Conservation (phyloP, 495 filamentous ascomycete species). For the Penicillium coprophilum region DNA sequence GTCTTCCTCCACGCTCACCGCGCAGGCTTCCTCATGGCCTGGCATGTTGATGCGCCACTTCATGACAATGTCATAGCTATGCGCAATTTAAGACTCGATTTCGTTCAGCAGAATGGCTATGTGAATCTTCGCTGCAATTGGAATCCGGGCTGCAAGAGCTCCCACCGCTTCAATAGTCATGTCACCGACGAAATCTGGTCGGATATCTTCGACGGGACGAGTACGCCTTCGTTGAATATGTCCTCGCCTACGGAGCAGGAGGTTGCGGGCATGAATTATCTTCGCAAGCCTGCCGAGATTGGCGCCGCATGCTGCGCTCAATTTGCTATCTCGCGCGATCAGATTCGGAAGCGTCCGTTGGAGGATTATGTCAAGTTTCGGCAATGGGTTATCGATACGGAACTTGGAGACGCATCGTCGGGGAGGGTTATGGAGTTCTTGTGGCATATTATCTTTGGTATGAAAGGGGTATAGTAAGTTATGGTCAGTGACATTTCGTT, state of each 20-base stretch:
- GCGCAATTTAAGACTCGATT: constrained; percentile 49
- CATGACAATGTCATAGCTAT: constrained; percentile 55
- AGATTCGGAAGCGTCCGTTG: constrained; percentile 53
- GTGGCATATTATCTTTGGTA: constrained; percentile 68
- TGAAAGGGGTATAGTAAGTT: constrained; percentile 46
- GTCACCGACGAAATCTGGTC: constrained; percentile 53
- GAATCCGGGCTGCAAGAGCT: constrained; percentile 59
- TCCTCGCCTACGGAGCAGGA: constrained; percentile 20
- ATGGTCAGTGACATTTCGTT: no score
- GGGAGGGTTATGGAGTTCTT: constrained; percentile 76
- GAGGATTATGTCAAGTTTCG: constrained; percentile 61
- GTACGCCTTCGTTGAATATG: constrained; percentile 48
- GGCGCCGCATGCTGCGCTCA: constrained; percentile 65
- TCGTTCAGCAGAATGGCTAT: constrained; percentile 58
- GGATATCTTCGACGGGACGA: constrained; percentile 54
- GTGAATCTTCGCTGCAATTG: constrained; percentile 67
- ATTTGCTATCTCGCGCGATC: constrained; percentile 57
- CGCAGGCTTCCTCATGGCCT: constrained; percentile 47
- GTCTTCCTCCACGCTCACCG: constrained; percentile 70
- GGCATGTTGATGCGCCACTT: constrained; percentile 61
- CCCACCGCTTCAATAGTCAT: constrained; percentile 55
- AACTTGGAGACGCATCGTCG: constrained; percentile 57
- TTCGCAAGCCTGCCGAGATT: constrained; percentile 36
- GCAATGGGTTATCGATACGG: constrained; percentile 65
- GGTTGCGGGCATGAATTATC: constrained; percentile 15